These are phyloP conservation scores for Podospora pseudoanserina DNA, from an alignment of 495 filamentous ascomycete genomes.

Conservation along the genomic window DNA sequence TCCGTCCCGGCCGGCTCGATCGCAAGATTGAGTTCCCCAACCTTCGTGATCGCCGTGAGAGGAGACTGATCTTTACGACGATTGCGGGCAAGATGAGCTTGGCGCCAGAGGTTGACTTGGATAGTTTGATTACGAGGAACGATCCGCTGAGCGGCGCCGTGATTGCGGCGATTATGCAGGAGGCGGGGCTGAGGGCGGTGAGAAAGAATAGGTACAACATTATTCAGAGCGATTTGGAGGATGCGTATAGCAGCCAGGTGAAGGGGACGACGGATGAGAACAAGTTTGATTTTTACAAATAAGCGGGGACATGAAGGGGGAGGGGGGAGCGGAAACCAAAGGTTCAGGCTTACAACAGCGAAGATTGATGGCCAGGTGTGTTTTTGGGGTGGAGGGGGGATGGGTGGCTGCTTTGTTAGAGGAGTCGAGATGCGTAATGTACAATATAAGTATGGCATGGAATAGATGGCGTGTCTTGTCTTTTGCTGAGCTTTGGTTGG, in stretches of 20 bases:
- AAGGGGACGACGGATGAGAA: conserved; percentile 80
- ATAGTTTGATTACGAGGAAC: conserved; percentile 91
- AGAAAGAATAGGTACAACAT: conserved; percentile 99
- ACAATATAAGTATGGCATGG: background rate
- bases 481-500: background rate
- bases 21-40: conserved; percentile 97
- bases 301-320: conserved; percentile 9
- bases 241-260: conserved; percentile 92
- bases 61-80: conserved; percentile 91
- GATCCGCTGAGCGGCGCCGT: conserved; percentile 92
- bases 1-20: conserved; percentile 92
- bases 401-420: background rate
- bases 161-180: conserved; percentile 99
- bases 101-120: conserved; percentile 91
- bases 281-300: conserved; percentile 71
- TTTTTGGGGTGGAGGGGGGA: background rate
- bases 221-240: conserved; percentile 91
- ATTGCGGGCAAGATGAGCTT: conserved; percentile 96
- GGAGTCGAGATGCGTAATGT: background rate
- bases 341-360: background rate
- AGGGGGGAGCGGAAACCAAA: background rate
- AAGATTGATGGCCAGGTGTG: background rate
- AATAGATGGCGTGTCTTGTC: background rate
- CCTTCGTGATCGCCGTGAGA: conserved; percentile 85
- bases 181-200: conserved; percentile 90